phyloP scores from a whole-genome alignment of 495 filamentous ascomycete genomes.

The Umbilicaria muhlenbergii region DNA sequence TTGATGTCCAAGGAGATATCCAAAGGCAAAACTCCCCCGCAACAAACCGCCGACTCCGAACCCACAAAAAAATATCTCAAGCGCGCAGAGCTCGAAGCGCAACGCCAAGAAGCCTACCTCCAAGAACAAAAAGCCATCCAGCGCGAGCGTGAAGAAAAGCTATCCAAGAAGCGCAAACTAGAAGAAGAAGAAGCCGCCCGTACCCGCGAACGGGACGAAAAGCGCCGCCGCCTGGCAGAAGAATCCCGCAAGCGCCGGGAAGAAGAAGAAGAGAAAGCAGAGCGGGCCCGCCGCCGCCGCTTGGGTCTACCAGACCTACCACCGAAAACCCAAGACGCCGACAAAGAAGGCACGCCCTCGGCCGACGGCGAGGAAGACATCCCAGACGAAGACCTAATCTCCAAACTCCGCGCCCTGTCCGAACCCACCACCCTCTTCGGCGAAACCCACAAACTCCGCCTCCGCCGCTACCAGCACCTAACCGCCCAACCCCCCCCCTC shows the following conservation, averaged over 20 bases:
- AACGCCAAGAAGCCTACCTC: slow-evolving; percentile 64
- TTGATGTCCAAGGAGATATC: slow-evolving; percentile 83
- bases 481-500: slow-evolving; percentile 27
- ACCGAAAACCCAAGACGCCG: slow-evolving; percentile 21
- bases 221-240: slow-evolving; percentile 64
- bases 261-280: slow-evolving; percentile 45
- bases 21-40: slow-evolving; percentile 42
- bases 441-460: slow-evolving; percentile 53
- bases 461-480: slow-evolving; percentile 53
- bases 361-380: slow-evolving; percentile 47
- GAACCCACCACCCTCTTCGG: slow-evolving; percentile 70
- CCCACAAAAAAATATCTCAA: slow-evolving; percentile 66
- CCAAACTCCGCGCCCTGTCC: slow-evolving; percentile 50
- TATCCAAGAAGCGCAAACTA: slow-evolving; percentile 65
- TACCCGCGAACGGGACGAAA: slow-evolving; percentile 55
- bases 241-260: slow-evolving; percentile 55
- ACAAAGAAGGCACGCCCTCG: slow-evolving; percentile 22
- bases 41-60: slow-evolving; percentile 17
- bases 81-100: slow-evolving; percentile 72
- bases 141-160: slow-evolving; percentile 47
- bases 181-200: slow-evolving; percentile 72
- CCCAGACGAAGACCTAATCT: slow-evolving; percentile 49
- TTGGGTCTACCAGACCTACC: slow-evolving; percentile 61
- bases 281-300: slow-evolving; percentile 36
- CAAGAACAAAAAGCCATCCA: slow-evolving; percentile 60